Conservation (phyloP, 768 basidiomycete species). For the Suillus clintonianus region DNA sequence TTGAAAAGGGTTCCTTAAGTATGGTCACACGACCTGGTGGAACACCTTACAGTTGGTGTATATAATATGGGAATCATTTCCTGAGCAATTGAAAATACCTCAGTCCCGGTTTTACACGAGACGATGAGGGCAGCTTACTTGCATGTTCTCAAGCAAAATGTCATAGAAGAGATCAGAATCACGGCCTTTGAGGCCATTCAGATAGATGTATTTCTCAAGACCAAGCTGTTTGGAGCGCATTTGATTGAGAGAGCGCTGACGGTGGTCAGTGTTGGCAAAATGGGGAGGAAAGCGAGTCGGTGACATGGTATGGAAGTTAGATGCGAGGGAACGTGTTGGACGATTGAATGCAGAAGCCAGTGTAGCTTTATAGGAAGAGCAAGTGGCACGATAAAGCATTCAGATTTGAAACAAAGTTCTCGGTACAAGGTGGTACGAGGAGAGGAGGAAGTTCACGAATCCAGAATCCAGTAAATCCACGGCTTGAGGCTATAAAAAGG, state of each 20-base stretch:
- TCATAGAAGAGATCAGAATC: conserved; percentile 69
- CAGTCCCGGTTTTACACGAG: background rate
- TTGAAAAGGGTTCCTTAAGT: conserved; percentile 1
- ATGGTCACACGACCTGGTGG: conserved; percentile 11
- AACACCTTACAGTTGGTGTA: conserved; percentile 61
- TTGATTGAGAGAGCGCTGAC: conserved; percentile 56
- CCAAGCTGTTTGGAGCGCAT: conserved; percentile 55
- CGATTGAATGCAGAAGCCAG: conserved; percentile 9
- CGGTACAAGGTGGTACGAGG: conserved; percentile 3
- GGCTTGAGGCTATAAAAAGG: background rate
- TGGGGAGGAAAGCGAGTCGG: conserved; percentile 46
- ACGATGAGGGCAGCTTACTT: conserved; percentile 37
- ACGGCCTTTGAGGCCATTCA: conserved; percentile 62
- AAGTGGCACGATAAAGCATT: conserved; percentile 2
- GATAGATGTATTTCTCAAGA: conserved; percentile 73
- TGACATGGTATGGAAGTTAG: conserved; percentile 28
- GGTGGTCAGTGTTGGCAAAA: conserved; percentile 51
- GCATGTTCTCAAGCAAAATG: conserved; percentile 60
- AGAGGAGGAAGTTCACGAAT: background rate
- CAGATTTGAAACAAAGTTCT: background rate
- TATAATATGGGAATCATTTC: conserved; percentile 72
- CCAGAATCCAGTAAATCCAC: background rate
- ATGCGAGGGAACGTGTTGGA: conserved; percentile 12
- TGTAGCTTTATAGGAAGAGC: conserved; percentile 11
- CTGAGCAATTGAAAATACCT: conserved; percentile 19